Conservation (phyloP, 2,329 filamentous ascomycete genomes). For the Fusarium ambrosium region DNA sequence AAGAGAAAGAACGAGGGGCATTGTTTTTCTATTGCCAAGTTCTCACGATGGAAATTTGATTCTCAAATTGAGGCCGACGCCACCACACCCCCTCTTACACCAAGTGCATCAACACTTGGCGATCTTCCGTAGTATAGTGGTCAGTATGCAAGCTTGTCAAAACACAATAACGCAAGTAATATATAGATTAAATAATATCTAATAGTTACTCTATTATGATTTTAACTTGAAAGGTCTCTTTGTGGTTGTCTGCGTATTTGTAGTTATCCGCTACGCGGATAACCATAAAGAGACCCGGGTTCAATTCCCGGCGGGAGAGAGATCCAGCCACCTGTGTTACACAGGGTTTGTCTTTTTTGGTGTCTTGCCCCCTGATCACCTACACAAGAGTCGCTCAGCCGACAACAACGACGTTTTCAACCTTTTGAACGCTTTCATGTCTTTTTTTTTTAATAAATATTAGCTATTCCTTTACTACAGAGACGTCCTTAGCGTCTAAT, state of each 20-base stretch:
- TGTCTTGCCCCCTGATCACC: neutral
- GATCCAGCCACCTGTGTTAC: neutral
- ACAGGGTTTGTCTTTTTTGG: neutral
- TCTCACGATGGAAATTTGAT: fast-evolving
- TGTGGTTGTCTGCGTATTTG: too few relatives aligned
- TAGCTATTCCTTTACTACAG: fast-evolving
- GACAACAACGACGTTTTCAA: too few relatives aligned
- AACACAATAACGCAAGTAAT: too few relatives aligned
- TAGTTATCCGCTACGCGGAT: too few relatives aligned
- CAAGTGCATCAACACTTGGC: neutral
- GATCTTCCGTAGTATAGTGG: neutral
- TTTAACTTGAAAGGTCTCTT: too few relatives aligned
- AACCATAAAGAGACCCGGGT: neutral
- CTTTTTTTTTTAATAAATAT: too few relatives aligned
- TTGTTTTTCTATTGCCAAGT: too few relatives aligned
- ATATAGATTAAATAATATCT: too few relatives aligned
- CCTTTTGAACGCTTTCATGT: neutral
- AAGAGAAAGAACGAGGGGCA: too few relatives aligned
- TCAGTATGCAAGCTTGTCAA: neutral
- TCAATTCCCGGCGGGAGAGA: neutral
- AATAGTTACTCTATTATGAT: too few relatives aligned
- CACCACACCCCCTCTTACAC: neutral
- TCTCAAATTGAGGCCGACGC: neutral
- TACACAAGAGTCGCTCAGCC: neutral
- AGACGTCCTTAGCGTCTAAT: neutral